These are phyloP conservation scores for Trichoderma asperellum DNA, from an alignment of 2,329 filamentous ascomycete species.

Conservation along the genomic window DNA sequence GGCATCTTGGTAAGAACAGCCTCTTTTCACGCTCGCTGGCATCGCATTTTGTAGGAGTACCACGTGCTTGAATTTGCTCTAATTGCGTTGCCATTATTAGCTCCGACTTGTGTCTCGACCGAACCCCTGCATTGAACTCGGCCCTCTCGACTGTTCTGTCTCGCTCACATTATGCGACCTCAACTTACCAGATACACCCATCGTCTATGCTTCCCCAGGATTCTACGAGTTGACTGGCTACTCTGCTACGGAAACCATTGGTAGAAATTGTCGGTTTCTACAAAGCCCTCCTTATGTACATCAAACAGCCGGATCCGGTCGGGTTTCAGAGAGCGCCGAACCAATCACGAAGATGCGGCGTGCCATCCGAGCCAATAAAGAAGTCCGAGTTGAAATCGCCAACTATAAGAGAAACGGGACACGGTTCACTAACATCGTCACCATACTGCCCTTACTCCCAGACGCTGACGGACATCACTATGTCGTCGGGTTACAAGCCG, in stretches of 20 bases:
- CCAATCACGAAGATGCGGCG: constrained; percentile 60
- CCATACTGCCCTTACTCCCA: constrained; percentile 80
- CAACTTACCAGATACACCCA: constrained; percentile 71
- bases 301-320: neutral
- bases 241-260: constrained; percentile 71
- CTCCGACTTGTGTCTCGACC: constrained; percentile 69
- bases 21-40: neutral
- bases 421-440: constrained; percentile 78
- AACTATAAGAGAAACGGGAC: constrained; percentile 84
- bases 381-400: constrained; percentile 61
- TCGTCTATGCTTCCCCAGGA: constrained; percentile 82
- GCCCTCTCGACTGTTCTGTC: constrained; percentile 81
- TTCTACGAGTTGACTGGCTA: constrained; percentile 83
- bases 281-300: constrained; percentile 68
- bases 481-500: constrained; percentile 81
- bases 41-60: neutral
- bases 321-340: constrained; percentile 37
- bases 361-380: constrained; percentile 49
- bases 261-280: constrained; percentile 82
- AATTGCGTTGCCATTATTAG: constrained; percentile 37
- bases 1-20: constrained; percentile 53
- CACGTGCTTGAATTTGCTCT: neutral
- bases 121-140: constrained; percentile 77
- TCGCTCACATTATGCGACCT: constrained; percentile 84
- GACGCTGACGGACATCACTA: constrained; percentile 68